A percentile compares a stretch with the other conserved stretches of the same genome.
Conservation (phyloP, 345 rosid genomes). For the Eucalyptus regnans region DNA sequence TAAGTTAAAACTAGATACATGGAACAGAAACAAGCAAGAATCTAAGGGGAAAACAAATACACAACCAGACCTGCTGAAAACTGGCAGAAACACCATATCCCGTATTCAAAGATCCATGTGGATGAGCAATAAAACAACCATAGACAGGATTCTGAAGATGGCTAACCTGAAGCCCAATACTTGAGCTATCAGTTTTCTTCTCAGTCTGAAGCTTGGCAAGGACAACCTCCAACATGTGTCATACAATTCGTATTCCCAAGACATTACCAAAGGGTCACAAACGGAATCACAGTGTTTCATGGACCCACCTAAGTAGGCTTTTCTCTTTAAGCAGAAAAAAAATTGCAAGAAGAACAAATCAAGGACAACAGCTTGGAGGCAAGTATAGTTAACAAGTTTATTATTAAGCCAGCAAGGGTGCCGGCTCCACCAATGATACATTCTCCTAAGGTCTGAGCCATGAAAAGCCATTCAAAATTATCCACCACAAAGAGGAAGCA, state of each 20-base stretch:
- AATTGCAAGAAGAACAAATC: not conserved
- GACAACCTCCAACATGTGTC: conserved; percentile 78
- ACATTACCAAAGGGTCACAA: not conserved
- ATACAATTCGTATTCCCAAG: conserved; percentile 13
- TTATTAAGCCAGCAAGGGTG: not conserved
- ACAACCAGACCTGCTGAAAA: conserved; percentile 50
- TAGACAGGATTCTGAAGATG: conserved; percentile 37
- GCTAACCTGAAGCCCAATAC: conserved; percentile 36
- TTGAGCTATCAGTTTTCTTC: conserved; percentile 52
- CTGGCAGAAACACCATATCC: conserved; percentile 59
- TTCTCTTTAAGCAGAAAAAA: not conserved
- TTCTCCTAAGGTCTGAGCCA: not conserved
- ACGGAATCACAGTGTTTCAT: not conserved
- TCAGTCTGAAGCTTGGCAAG: conserved; percentile 91
- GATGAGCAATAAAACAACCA: conserved; percentile 57
- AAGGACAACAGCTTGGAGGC: not conserved
- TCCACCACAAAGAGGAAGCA: not conserved
- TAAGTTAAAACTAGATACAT: not conserved
- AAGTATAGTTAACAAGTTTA: not conserved
- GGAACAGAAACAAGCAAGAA: not conserved
- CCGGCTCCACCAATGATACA: not conserved
- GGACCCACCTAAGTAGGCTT: not conserved
- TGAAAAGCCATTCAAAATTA: not conserved
- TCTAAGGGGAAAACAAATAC: not conserved
- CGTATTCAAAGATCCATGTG: conserved; percentile 42